These are phyloP conservation scores for Phialocephala subalpina DNA, from an alignment of 2,329 filamentous ascomycete genomes.

Conservation along the genomic window DNA sequence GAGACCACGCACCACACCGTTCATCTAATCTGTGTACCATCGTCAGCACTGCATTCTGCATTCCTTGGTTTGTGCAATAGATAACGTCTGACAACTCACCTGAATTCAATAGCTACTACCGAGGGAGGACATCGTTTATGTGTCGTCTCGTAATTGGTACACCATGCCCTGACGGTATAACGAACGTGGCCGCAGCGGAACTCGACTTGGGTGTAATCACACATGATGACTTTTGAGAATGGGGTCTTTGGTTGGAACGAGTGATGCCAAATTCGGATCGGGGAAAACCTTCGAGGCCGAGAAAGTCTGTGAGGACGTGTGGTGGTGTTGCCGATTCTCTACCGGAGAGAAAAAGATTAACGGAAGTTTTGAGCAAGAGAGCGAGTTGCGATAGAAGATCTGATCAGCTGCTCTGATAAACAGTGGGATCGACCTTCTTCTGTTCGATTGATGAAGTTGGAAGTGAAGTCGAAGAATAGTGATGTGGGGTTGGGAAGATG, in stretches of 20 bases:
- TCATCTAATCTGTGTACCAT: conserved; percentile 38
- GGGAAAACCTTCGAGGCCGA: not conserved
- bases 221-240: conserved; percentile 51
- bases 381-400: not conserved
- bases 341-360: conserved; percentile 22
- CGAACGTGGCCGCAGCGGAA: conserved; percentile 63
- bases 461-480: conserved; percentile 4
- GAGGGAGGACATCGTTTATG: conserved; percentile 63
- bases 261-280: conserved; percentile 5
- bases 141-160: conserved; percentile 55
- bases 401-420: conserved; percentile 25
- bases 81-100: conserved; percentile 31
- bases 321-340: conserved; percentile 16
- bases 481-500: conserved; percentile 25
- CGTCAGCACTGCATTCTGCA: conserved; percentile 26
- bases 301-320: conserved; percentile 6
- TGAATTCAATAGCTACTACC: conserved; percentile 48
- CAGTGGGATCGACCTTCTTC: conserved; percentile 10
- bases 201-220: conserved; percentile 66
- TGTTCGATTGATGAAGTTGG: not conserved
- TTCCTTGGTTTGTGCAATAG: conserved; percentile 1
- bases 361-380: conserved; percentile 5
- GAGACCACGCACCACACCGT: conserved; percentile 38
- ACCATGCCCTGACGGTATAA: conserved; percentile 64
- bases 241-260: conserved; percentile 3